phyloP scores from a whole-genome alignment of 2,329 filamentous ascomycete species.

The Macroventuria anomochaeta region DNA sequence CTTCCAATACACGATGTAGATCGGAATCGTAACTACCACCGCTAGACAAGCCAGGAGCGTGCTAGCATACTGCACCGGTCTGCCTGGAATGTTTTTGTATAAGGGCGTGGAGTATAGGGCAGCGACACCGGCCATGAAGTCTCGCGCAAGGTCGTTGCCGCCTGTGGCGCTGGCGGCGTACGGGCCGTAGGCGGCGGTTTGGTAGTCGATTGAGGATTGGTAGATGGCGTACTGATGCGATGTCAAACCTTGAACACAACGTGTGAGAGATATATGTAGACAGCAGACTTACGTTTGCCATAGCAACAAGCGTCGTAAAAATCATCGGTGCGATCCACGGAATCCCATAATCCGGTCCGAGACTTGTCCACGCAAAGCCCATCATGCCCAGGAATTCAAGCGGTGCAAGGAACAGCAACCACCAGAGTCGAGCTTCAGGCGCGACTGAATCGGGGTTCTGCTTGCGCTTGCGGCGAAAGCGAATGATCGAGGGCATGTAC shows the following conservation, averaged over 20 bases:
- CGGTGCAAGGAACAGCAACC: slow-evolving; percentile 68
- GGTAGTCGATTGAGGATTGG: slow-evolving; percentile 80
- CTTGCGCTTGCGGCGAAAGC: slow-evolving; percentile 55
- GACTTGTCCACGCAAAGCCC: slow-evolving; percentile 72
- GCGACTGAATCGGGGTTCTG: slow-evolving; percentile 57
- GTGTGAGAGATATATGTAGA: slow-evolving; percentile 21
- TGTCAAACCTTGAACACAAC: too few species aligned
- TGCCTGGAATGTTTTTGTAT: slow-evolving; percentile 40
- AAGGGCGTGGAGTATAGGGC: slow-evolving; percentile 69
- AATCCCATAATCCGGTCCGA: slow-evolving; percentile 61
- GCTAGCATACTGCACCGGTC: slow-evolving; percentile 61
- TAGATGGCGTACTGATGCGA: slow-evolving; percentile 66
- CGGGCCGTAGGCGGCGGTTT: slow-evolving; percentile 74
- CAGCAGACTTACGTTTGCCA: slow-evolving; percentile 62
- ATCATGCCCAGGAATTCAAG: slow-evolving; percentile 71
- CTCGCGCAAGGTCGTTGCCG: slow-evolving; percentile 75
- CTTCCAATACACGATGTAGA: slow-evolving; percentile 64
- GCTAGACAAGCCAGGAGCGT: slow-evolving; percentile 61
- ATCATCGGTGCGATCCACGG: slow-evolving; percentile 74
- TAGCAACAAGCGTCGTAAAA: slow-evolving; percentile 70
- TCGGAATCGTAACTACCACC: slow-evolving; percentile 58
- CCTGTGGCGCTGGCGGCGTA: slow-evolving; percentile 78
- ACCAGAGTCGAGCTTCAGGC: slow-evolving; percentile 71
- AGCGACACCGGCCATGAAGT: slow-evolving; percentile 75
- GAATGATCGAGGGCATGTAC: slow-evolving; percentile 65